phyloP scores from a whole-genome alignment of 352 stramenopile species.

The Pythium scleroteichum region DNA sequence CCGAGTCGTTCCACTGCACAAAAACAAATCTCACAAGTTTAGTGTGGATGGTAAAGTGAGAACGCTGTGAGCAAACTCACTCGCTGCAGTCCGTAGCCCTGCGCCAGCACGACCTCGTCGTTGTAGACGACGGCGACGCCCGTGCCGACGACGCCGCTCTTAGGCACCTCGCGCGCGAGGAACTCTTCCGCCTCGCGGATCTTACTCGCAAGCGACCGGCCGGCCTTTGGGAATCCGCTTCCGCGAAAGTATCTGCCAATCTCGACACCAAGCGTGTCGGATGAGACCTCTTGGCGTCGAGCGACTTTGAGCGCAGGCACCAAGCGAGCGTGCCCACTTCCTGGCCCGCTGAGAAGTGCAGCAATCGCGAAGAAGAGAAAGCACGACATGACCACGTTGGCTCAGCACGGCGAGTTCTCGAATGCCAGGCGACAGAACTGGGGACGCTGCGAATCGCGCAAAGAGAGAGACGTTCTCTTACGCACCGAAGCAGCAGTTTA shows the following conservation, averaged over 20 bases:
- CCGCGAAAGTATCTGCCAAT: slow-evolving; percentile 30
- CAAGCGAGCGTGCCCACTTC: no score
- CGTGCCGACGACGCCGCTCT: slow-evolving; percentile 38
- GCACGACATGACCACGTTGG: no score
- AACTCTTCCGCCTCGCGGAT: slow-evolving; percentile 45
- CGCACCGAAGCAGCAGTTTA: no score
- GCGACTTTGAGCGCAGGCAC: no score
- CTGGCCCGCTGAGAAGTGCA: no score
- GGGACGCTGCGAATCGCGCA: no score
- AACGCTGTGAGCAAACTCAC: background rate
- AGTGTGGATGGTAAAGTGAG: background rate
- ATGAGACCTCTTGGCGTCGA: no score
- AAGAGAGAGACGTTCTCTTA: no score
- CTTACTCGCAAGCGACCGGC: slow-evolving; percentile 41
- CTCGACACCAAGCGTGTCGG: slow-evolving; percentile 1
- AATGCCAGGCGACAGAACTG: no score
- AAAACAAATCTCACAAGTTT: background rate
- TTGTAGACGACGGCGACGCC: slow-evolving; percentile 57
- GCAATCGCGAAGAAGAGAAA: no score
- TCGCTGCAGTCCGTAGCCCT: slow-evolving; percentile 15
- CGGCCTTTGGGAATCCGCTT: slow-evolving; percentile 36
- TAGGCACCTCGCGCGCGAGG: slow-evolving; percentile 44
- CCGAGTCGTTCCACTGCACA: slow-evolving; percentile 31
- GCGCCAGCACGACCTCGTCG: slow-evolving; percentile 35
- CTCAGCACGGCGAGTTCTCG: background rate